Evolutionary conservation across 805 yeast species (phyloP).

Genomic region (Komagataella populi): DNA sequence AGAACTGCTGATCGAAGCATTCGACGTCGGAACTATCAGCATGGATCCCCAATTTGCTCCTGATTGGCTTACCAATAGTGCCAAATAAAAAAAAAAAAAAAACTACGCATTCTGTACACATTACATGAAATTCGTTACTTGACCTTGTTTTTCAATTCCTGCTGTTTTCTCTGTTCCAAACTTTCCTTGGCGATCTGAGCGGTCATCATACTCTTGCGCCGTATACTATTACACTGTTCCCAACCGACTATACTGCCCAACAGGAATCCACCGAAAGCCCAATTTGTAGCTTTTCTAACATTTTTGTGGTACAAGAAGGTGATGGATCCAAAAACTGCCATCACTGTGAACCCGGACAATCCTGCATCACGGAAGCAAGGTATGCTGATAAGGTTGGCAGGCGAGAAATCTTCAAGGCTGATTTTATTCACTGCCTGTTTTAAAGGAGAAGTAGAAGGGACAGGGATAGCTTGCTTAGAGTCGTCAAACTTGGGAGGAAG

Average conservation of each 20-base stretch:
- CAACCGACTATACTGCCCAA: conserved; percentile 76
- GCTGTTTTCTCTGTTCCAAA: conserved; percentile 16
- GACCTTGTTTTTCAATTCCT: conserved; percentile 19
- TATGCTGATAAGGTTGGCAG: conserved; percentile 36
- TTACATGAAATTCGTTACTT: conserved; percentile 6
- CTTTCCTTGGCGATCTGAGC: conserved; percentile 56
- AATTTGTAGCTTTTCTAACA: conserved; percentile 51
- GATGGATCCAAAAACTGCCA: conserved; percentile 57
- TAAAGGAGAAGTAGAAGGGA: conserved; percentile 17
- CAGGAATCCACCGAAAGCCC: conserved; percentile 73
- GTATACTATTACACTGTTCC: conserved; percentile 78
- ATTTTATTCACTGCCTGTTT: conserved; percentile 27
- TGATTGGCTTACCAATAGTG: conserved; percentile 23
- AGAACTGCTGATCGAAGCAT: conserved; percentile 75
- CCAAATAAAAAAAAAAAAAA: not conserved
- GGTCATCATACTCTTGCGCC: conserved; percentile 52
- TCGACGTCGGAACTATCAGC: conserved; percentile 31
- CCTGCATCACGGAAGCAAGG: conserved; percentile 79
- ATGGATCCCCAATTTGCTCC: conserved; percentile 30
- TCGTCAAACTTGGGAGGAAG: conserved; percentile 36
- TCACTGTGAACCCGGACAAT: conserved; percentile 56
- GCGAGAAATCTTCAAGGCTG: conserved; percentile 33
- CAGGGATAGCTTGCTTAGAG: conserved; percentile 5
- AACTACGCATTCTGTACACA: not conserved
- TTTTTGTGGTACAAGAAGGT: conserved; percentile 56